Conservation (phyloP, 495 filamentous ascomycete genomes). For the Clohesyomyces aquaticus region DNA sequence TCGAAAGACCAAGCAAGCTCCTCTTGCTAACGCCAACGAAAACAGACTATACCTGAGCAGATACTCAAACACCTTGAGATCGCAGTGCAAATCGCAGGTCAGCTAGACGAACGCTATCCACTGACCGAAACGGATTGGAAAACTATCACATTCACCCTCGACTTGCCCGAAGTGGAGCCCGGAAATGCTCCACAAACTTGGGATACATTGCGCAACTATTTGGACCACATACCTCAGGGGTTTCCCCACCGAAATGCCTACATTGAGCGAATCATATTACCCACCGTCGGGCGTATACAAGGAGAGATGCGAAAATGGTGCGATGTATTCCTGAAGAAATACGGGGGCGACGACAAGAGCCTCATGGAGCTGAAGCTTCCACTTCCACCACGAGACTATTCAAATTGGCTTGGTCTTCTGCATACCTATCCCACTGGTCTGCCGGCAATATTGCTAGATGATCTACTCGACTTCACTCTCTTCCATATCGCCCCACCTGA, state of each 20-base stretch:
- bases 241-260: conserved; percentile 9
- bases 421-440: background rate
- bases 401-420: background rate
- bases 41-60: conserved; percentile 20
- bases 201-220: conserved; percentile 6
- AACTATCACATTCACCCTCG: conserved; percentile 29
- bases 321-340: conserved; percentile 16
- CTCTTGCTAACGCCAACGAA: conserved; percentile 1
- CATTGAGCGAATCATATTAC: conserved; percentile 26
- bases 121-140: conserved; percentile 42
- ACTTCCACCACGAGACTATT: background rate
- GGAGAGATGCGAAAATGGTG: conserved; percentile 15
- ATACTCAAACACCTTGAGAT: conserved; percentile 42
- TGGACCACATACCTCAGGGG: background rate
- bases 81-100: conserved; percentile 45
- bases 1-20: too few relatives aligned
- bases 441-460: conserved; percentile 8
- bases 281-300: conserved; percentile 20
- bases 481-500: conserved; percentile 22
- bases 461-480: conserved; percentile 4
- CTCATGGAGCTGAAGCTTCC: conserved; percentile 18
- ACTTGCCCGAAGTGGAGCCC: conserved; percentile 27
- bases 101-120: conserved; percentile 44
- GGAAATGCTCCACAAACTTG: conserved; percentile 7
- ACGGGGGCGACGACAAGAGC: background rate